These are phyloP conservation scores for Pichia sp. DNA, from an alignment of 1,139 yeast genomes.

Conservation along the genomic window DNA sequence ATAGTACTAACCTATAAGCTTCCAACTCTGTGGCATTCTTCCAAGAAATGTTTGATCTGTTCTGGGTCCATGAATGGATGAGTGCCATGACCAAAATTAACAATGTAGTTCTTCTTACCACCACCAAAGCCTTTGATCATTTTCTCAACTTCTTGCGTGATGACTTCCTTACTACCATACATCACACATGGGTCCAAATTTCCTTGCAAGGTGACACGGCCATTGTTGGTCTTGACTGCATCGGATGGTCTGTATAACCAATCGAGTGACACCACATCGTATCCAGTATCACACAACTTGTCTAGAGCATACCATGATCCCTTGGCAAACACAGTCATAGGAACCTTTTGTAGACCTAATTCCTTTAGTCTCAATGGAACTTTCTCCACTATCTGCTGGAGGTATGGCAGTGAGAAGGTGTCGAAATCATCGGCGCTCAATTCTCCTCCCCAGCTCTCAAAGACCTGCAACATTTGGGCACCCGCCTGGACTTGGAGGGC, in stretches of 20 bases:
- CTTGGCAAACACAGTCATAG: conserved; percentile 87
- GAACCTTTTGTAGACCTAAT: conserved; percentile 73
- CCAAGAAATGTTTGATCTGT: conserved; percentile 72
- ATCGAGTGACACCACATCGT: conserved; percentile 83
- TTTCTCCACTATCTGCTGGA: conserved; percentile 66
- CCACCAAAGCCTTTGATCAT: conserved; percentile 92
- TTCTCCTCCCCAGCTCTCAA: conserved; percentile 98
- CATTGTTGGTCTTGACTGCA: conserved; percentile 73
- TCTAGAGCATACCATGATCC: conserved; percentile 98
- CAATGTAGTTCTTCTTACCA: conserved; percentile 84
- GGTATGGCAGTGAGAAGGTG: conserved; percentile 84
- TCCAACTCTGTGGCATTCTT: conserved; percentile 85
- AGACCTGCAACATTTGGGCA: conserved; percentile 94
- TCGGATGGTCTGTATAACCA: conserved; percentile 86
- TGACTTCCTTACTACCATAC: conserved; percentile 81
- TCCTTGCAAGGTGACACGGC: conserved; percentile 87
- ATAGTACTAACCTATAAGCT: conserved; percentile 12
- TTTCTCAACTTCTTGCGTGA: conserved; percentile 71
- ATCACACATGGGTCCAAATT: conserved; percentile 93
- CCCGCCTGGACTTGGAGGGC: conserved; percentile 97
- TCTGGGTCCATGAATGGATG: conserved; percentile 97
- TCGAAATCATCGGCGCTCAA: conserved; percentile 83
- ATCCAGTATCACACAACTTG: conserved; percentile 77
- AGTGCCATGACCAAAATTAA: conserved; percentile 96
- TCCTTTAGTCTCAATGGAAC: conserved; percentile 68